These are phyloP conservation scores for Aspergillus ellipticus DNA, from an alignment of 495 filamentous ascomycete species.

Conservation along the genomic window DNA sequence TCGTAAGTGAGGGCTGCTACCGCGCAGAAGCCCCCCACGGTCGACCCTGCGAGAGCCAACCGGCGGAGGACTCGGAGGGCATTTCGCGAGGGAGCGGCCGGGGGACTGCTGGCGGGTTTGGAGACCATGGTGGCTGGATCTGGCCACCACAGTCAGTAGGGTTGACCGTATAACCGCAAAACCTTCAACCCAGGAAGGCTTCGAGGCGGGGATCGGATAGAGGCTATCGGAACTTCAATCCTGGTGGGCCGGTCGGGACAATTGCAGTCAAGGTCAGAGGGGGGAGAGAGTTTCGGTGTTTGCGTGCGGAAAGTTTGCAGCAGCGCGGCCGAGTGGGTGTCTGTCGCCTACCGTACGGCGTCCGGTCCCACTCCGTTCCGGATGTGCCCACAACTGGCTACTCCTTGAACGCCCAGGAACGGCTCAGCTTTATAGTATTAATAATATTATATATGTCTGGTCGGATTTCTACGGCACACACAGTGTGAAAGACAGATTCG, in stretches of 20 bases:
- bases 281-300: slow-evolving; percentile 1
- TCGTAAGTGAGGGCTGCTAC: slow-evolving; percentile 43
- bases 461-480: no score
- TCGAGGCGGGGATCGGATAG: neutral
- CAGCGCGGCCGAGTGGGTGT: slow-evolving; percentile 12
- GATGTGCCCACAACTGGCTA: neutral
- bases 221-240: neutral
- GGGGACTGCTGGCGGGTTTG: slow-evolving; percentile 26
- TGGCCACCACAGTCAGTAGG: slow-evolving; percentile 26
- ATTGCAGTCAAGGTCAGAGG: neutral
- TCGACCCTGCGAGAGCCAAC: slow-evolving; percentile 41
- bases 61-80: slow-evolving; percentile 43
- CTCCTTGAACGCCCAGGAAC: no score
- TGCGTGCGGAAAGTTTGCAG: slow-evolving; percentile 18
- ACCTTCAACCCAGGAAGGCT: slow-evolving; percentile 8
- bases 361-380: neutral
- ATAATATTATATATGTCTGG: no score
- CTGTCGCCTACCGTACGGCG: slow-evolving; percentile 20
- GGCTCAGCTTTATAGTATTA: no score
- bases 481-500: no score
- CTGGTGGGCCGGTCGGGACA: neutral
- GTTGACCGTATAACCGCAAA: slow-evolving; percentile 6
- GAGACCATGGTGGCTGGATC: slow-evolving; percentile 28
- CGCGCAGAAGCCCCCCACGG: slow-evolving; percentile 38
- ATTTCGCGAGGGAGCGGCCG: slow-evolving; percentile 43